A percentile compares a stretch with the other conserved stretches of the same genome.
Conservation (phyloP, 768 basidiomycete genomes). For the Xerocomellus chrysenteron region DNA sequence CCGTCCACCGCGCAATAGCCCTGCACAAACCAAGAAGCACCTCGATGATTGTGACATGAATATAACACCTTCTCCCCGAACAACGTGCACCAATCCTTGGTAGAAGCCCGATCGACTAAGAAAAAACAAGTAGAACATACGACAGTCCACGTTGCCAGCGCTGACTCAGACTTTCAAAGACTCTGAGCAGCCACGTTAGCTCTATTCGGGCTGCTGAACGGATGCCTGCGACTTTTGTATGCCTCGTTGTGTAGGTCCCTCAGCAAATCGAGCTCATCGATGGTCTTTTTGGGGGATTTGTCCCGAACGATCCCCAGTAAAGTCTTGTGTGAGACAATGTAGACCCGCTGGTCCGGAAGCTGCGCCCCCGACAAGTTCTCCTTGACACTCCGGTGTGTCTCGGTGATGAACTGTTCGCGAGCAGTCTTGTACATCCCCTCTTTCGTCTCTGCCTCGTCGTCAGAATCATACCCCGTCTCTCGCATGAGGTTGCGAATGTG, state of each 20-base stretch:
- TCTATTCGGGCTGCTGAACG: conserved; percentile 6
- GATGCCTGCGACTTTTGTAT: conserved; percentile 5
- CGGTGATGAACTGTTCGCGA: conserved; percentile 26
- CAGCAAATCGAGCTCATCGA: conserved; percentile 31
- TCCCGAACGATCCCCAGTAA: conserved; percentile 26
- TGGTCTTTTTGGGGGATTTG: conserved; percentile 19
- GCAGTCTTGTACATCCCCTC: conserved; percentile 23
- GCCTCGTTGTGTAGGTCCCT: conserved; percentile 22
- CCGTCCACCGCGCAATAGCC: too few relatives aligned
- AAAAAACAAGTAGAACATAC: not conserved
- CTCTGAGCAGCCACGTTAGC: conserved; percentile 6
- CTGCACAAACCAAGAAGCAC: not conserved
- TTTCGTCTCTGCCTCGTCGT: conserved; percentile 15
- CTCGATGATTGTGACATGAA: not conserved
- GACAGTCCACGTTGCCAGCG: not conserved
- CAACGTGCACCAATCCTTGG: not conserved
- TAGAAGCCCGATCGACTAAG: not conserved
- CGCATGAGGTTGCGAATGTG: conserved; percentile 29
- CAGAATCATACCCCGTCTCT: conserved; percentile 30
- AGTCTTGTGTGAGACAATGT: conserved; percentile 26
- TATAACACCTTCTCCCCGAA: not conserved
- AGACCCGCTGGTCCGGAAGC: conserved; percentile 30
- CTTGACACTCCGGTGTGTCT: conserved; percentile 27
- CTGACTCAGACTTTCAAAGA: not conserved
- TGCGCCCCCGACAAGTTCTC: conserved; percentile 24